Evolutionary conservation across 75 land plant species (phyloP), one percentile per base, ranked within the genome.

Genomic region (Chamaecyparis obtusa): DNA sequence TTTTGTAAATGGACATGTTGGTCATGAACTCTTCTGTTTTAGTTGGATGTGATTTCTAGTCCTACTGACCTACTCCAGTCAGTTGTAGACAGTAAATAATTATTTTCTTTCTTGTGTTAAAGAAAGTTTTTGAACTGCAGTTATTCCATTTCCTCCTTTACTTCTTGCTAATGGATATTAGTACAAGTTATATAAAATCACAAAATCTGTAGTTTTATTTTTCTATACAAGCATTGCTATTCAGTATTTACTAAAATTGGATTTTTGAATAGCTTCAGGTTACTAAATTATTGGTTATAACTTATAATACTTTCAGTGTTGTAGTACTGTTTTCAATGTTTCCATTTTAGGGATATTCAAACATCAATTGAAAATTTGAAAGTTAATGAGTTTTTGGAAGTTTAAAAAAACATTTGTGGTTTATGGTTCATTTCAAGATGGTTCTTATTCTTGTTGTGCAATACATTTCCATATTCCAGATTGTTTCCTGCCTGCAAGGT

Each of bases 401-500:
- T 78, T 78, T 17, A 41, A 78, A 41, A 39, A 21, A 39, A 1
- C n/a, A 78, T 78, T 78, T 78, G 21, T 78, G n/a, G 2, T 41
- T 41, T 24, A 9, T 8, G 43, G 46, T 78, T 78, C 81, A 19
- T 41, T 78, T 78, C n/a, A 78, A 41, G 81, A 8, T 78, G 21
- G 81, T 78, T 9, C 46, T 78, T 46, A 81, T n/a, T 44, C 16
- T 81, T 44, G 83, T 46, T 30, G 14, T 44, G 32, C 48, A 46
- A 81, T 81, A 49, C n/a, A 46, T 46, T 81, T n/a, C 54, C 13
- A 46, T 44, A 9, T 55, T 91, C 54, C 89, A 97, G 99, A 90
- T 98, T 86, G 99, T 98, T 76, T 93, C 91, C 46, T 98, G 97
- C 89, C 90, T 98, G 21, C 95, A 92, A 91, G 99, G 99, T 75